Evolutionary conservation across 495 filamentous ascomycete genomes (phyloP).

Genomic region (Astrothelium macrocarpum): DNA sequence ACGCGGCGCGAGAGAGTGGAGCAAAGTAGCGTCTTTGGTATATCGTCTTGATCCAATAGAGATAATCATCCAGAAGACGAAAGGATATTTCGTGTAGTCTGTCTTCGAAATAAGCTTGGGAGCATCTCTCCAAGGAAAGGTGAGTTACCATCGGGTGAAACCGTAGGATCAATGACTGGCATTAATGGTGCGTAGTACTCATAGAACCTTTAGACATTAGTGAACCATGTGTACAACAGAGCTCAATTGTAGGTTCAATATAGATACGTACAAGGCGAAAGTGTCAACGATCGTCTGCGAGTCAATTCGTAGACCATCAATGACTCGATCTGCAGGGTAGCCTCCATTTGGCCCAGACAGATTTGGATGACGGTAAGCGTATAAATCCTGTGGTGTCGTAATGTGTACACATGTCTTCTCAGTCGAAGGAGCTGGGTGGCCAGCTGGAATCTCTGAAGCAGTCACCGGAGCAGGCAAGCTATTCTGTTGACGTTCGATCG

Average conservation of each 20-base stretch:
- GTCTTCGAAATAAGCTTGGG: neutral
- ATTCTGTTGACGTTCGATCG: neutral
- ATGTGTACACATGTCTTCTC: neutral
- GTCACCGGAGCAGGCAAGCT: neutral
- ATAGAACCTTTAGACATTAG: neutral
- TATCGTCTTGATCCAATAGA: neutral
- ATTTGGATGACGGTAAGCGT: neutral
- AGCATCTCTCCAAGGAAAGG: neutral
- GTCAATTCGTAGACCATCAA: neutral
- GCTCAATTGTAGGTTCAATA: neutral
- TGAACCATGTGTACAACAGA: neutral
- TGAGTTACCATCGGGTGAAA: neutral
- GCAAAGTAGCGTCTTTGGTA: neutral
- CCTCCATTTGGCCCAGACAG: neutral
- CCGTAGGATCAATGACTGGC: neutral
- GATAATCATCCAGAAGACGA: neutral
- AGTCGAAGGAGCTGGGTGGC: neutral
- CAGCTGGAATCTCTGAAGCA: neutral
- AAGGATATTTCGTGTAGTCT: neutral
- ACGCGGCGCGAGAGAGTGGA: neutral
- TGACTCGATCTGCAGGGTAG: neutral
- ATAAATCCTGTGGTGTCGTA: neutral
- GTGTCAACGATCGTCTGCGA: neutral
- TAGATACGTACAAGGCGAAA: neutral
- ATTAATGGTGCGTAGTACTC: constrained; percentile 1